Evolutionary conservation across 2,329 filamentous ascomycete genomes (phyloP), one percentile per base, ranked within the genome.

Genomic region (Sporothrix sp.): DNA sequence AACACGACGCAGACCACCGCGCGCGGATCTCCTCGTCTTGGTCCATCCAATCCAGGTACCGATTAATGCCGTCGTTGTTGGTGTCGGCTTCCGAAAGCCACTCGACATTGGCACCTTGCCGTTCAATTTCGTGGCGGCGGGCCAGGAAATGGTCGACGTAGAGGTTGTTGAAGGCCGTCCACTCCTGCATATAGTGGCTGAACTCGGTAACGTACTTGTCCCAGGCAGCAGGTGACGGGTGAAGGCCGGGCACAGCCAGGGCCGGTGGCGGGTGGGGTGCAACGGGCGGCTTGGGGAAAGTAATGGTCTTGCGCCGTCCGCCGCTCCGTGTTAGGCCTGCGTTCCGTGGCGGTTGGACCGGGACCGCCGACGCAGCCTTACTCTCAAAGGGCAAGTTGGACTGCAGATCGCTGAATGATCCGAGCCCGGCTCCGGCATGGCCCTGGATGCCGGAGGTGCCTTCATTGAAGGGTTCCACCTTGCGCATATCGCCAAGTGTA

Each of bases 1-100:
- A 74, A 54, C 75, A 78, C 7, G 78, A 78, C 8, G 73, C 63
- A 27, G 66, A 66, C 82, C 84, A 87, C 51, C 75, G 72, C 59
- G 71, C 71, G 51, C 81, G 70, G 5, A 86, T 76, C 43, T 71
- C 68, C 56, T 79, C 74, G 60, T 89, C 85, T 63, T 86, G 78
- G 56, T 76, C 74, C 50, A 84, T 65, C 61, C 76, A 78, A 33
- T 67, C 67, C 52, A 79, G 63, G 61, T 88, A 88, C 50, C 76
- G 73, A 14, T 69, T 62, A 21, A 82, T 70, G 0, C 76, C 79
- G 1, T 58, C 56, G 35, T 74, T 67, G 1, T 58, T 56, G 37
- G 74, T 67, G 21, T 72, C 63, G 1, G 63, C 61, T 8, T 64
- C 59, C 27, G 66, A 66, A 16, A 79, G 60, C 63, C 76, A 79